Base-by-base conservation (phyloP, 2,329 filamentous ascomycete species). In the Calonectria hongkongensis region DNA sequence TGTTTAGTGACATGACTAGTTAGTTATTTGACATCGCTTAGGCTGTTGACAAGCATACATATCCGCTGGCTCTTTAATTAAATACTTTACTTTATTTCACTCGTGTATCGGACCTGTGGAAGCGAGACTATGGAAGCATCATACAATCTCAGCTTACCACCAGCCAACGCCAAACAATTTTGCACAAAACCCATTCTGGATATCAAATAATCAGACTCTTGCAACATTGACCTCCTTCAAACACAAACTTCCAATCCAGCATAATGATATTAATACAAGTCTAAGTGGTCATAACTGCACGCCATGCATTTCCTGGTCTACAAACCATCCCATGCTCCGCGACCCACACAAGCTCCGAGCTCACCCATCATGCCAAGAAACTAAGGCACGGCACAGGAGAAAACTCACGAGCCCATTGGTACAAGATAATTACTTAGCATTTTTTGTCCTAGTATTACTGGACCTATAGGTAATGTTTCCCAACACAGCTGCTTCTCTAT, bases 401-500 rank as follows among this genome's bases (percentile, higher is more conserved):
- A 33, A 21, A 41, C 36, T 6, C 25, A 60, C 25, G 9, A 41
- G 25, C 36, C 39, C 13, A 21, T 41, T 41, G n/a, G 21, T 60
- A 60, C 54, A 60, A 60, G 33, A 58, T 30, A 18, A 41, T 47
- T 13, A 47, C 48, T 54, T 56, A 43, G 41, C 30, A 58, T 28
- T 72, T 64, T 50, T 50, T 28, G 45, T 45, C 39, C 48, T 64
- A 39, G 12, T 63, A 58, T 72, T 56, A 65, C 50, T 30, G 56
- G 51, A 62, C 54, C 50, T 30, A 41, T 72, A 72, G 70, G 70
- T 64, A 56, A 72, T 48, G 62, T 30, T 79, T 72, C 72, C 76
- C 67, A 47, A 72, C 70, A 71, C 73, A 67, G 68, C 68, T 71
- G 51, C 71, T 73, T 70, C 71, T 75, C 71, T 74, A 73, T 51